Base-by-base conservation (phyloP, 768 basidiomycete species). In the Panaeolus cyanescens region DNA sequence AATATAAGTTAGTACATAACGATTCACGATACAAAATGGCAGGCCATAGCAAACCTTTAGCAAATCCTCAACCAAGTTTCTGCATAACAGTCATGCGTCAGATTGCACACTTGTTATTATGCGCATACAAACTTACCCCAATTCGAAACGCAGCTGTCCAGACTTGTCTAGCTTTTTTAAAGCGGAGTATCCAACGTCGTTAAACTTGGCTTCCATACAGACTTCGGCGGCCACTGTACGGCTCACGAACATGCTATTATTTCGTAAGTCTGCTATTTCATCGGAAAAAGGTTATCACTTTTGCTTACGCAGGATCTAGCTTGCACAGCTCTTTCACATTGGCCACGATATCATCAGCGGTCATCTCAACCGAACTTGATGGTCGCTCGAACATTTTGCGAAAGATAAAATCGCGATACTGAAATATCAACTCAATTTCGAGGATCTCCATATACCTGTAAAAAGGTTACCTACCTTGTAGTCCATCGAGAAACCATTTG, bases 331-430 rank as follows among this genome's bases (percentile, higher is more conserved):
- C 90, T 65, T 85, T 83, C 32, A 92, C 88, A 68, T 91, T 91
- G 17, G 80, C 76, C 12, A 85, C 80, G 56, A 92, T 89, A 56
- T 90, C 89, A 34, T 86, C 82, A 12, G 83, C 76, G 39, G 82
- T 80, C 25, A 79, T 79, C 17, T 86, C 87, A 59, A 79, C 81
- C 20, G 81, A 75, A 22, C 71, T 66, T 1, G 80, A 65, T 17
- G 80, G 79, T 63, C 85, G 84, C 71, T 91, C 89, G 64, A 92
- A 92, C 85, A 92, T 92, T 72, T 91, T 91, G 53, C 91, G 88
- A 70, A 93, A 92, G n/a, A 93, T 86, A 67, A 92, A 93, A 69
- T 92, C 87, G 50, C 90, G 89, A 71, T 92, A 91, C 90, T 92
- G 10, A 61, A 59, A 59, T 28, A 55, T 42, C 17, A 39, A 25